These are phyloP conservation scores for Backusella macrospora DNA, from an alignment of 192 early-diverging fungal species.

Conservation along the genomic window DNA sequence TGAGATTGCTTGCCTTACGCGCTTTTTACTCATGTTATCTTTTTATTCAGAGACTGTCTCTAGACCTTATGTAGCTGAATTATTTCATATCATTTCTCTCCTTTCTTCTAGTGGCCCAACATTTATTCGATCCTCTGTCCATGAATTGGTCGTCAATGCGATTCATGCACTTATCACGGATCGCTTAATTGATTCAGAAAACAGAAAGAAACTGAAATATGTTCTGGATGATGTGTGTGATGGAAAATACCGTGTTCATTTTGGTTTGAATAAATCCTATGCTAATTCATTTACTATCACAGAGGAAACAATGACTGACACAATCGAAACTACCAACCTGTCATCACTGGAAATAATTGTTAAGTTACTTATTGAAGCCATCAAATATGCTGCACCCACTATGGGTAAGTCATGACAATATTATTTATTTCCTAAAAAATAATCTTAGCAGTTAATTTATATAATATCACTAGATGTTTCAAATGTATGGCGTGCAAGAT, in stretches of 20 bases:
- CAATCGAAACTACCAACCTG: conserved; percentile 44
- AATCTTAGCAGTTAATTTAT: no score
- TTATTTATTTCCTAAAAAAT: no score
- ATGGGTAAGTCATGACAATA: conserved; percentile 46
- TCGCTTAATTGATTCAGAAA: conserved; percentile 48
- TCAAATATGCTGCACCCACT: conserved; percentile 60
- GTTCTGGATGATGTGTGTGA: conserved; percentile 82
- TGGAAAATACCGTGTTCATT: conserved; percentile 70
- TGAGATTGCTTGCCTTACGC: conserved; percentile 81
- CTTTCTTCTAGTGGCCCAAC: conserved; percentile 81
- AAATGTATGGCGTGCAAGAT: conserved; percentile 81
- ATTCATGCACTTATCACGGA: conserved; percentile 76
- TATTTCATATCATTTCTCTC: conserved; percentile 81
- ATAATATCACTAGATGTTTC: no score
- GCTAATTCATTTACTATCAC: conserved; percentile 67
- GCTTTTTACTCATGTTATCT: conserved; percentile 83
- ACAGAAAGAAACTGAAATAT: conserved; percentile 52
- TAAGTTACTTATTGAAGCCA: conserved; percentile 63
- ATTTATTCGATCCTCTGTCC: conserved; percentile 79
- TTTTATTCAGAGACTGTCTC: conserved; percentile 75
- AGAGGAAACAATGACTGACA: conserved; percentile 47
- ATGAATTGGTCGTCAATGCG: conserved; percentile 87
- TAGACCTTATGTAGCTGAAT: conserved; percentile 76
- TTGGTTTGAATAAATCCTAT: conserved; percentile 67
- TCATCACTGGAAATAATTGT: conserved; percentile 54